Evolutionary conservation across 2,329 filamentous ascomycete genomes (phyloP), one percentile per base, ranked within the genome.

Genomic region (Fusarium redolens): DNA sequence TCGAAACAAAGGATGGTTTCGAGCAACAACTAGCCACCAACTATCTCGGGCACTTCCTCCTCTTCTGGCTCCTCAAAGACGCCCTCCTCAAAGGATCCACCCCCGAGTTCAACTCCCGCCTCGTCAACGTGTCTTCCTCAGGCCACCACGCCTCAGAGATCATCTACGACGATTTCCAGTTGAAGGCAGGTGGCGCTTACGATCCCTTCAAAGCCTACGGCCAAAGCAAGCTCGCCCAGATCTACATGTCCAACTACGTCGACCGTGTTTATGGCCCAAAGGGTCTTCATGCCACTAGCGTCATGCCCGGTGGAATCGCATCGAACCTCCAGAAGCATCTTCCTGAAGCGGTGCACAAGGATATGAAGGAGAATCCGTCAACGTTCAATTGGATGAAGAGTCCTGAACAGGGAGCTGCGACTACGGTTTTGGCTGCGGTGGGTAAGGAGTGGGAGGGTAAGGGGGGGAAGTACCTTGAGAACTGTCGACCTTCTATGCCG

Each of bases 111-210:
- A 73, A 81, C 25, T 86, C 84, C 3, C 82, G 88, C 6, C 84
- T 89, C 9, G 81, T 90, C 48, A 77, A 79, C 9, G 76, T 88
- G 2, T 82, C 85, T 1, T 85, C 83, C 4, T 71, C 80, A 0
- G 85, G 77, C 8, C 87, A 89, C 30, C 41, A 63, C 4, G 33
- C 48, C 8, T 35, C 44, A 12, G 44, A 62, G 9, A 61, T 56
- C 28, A 51, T 66, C 40, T 58, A 54, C 18, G 45, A 67, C 17
- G 67, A 76, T 31, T 69, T 73, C 45, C 65, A 73, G n/a, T 45
- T 48, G 20, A 66, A 71, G 30, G 51, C 61, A 6, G 58, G 61
- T 5, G 67, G 54, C 2, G 13, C 31, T 5, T 76, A 76, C 4
- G 47, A 54, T 14, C 61, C 62, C 10, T 68, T 62, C 43, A 44